Evolutionary conservation across 2,329 filamentous ascomycete genomes (phyloP), one percentile per base, ranked within the genome.

Genomic region (Calcarisporium arbuscula): DNA sequence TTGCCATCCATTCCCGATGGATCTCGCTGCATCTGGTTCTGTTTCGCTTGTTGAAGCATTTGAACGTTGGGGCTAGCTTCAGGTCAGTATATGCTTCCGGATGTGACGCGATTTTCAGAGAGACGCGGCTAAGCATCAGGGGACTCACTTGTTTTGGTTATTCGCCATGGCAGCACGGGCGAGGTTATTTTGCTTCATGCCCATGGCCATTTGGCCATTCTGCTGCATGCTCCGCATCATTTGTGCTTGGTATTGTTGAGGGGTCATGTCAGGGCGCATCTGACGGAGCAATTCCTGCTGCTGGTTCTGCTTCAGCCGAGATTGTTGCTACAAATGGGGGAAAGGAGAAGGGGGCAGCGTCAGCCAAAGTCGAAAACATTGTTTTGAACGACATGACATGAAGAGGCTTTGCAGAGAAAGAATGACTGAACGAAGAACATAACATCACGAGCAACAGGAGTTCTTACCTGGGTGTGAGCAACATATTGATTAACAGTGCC

Each of bases 1-100:
- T 82, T 86, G 59, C 83, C 82, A 50, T 94, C 87, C 75, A 92
- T 87, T 43, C 82, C 80, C 12, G 86, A 90, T 35, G 85, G 84
- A 51, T 94, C 87, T 40, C 87, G 75, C 57, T 90, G 85, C 85
- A 95, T 94, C 56, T 85, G 80, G 38, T 80, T 80, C 51, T 84
- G 78, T 62, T 88, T 81, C 57, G 76, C 74, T 49, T 80, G 74
- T 44, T 79, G 76, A 43, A 86, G 67, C 62, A 85, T 77, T 30
- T 78, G 76, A 68, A 90, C 80, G 57, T 84, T 78, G 23, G 80
- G 78, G 36, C 78, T 83, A 42, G 28, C 19, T 23, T 19, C 20
- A 23, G 4, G 25, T n/a, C 20, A 28, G 11, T n/a, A n/a, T n/a
- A n/a, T n/a, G n/a, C n/a, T n/a, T n/a, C n/a, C n/a, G n/a, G n/a